These are phyloP conservation scores for Shiraia bambusicola DNA, from an alignment of 2,329 filamentous ascomycete species.

Conservation along the genomic window DNA sequence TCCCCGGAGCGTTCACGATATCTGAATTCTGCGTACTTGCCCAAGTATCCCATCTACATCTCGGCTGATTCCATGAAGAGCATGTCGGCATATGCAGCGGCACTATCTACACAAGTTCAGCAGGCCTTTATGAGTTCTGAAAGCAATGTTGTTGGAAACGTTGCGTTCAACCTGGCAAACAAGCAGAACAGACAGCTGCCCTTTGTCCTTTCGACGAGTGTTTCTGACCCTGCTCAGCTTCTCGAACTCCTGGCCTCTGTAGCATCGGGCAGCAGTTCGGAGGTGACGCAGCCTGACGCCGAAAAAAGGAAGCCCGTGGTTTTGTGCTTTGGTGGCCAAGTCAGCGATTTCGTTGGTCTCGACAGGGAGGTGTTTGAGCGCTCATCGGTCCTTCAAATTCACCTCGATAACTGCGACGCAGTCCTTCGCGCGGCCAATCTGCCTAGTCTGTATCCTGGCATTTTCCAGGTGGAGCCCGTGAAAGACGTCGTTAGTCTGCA, in stretches of 20 bases:
- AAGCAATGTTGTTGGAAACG: neutral
- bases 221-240: neutral
- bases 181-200: neutral
- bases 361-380: neutral
- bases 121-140: neutral
- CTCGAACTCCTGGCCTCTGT: neutral
- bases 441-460: slow-evolving; percentile 2
- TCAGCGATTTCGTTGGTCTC: slow-evolving; percentile 2
- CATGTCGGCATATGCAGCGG: neutral
- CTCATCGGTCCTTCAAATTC: neutral
- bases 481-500: slow-evolving; percentile 10
- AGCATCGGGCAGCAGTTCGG: neutral
- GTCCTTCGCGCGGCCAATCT: neutral
- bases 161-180: neutral
- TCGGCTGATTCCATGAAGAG: neutral
- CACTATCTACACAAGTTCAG: neutral
- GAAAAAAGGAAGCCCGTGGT: slow-evolving; percentile 3
- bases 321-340: slow-evolving; percentile 9
- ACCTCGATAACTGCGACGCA: slow-evolving; percentile 8
- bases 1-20: neutral
- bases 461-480: slow-evolving; percentile 7
- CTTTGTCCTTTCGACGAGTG: neutral
- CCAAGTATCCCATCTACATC: slow-evolving; percentile 6
- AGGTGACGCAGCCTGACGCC: neutral
- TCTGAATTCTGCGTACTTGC: neutral